Percentiles rank a stretch among this genome's conserved stretches.
Conservation (phyloP, 2,329 filamentous ascomycete species). For the Sordariomycetes sp. region DNA sequence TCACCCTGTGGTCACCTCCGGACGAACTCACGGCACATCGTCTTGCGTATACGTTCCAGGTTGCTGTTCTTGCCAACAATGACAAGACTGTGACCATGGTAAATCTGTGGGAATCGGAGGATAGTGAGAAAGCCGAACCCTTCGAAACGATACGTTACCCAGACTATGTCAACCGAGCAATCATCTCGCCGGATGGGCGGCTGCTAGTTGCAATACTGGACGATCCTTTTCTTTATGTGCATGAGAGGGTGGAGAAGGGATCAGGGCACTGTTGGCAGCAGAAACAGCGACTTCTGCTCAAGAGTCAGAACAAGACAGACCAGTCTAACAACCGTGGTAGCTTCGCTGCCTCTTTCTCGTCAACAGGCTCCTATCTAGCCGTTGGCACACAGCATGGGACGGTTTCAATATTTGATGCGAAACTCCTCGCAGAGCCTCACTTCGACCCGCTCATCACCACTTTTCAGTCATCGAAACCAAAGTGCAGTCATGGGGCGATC, state of each 20-base stretch:
- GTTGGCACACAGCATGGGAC: slow-evolving; percentile 74
- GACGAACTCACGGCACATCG: slow-evolving; percentile 10
- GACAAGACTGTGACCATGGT: slow-evolving; percentile 85
- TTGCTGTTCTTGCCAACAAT: slow-evolving; percentile 82
- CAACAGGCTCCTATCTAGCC: slow-evolving; percentile 61
- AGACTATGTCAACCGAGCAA: slow-evolving; percentile 84
- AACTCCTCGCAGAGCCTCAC: slow-evolving; percentile 30
- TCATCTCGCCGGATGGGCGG: slow-evolving; percentile 83
- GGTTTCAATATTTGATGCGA: slow-evolving; percentile 64
- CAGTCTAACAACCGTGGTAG: slow-evolving; percentile 52
- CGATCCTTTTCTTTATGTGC: slow-evolving; percentile 78
- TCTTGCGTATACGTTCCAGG: slow-evolving; percentile 36
- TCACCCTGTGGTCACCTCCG: slow-evolving; percentile 53
- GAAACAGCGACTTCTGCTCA: slow-evolving; percentile 43
- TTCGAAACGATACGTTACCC: slow-evolving; percentile 66
- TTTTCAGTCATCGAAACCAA: slow-evolving; percentile 69
- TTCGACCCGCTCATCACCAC: slow-evolving; percentile 59
- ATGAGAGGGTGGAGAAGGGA: slow-evolving; percentile 36
- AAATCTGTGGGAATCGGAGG: slow-evolving; percentile 53
- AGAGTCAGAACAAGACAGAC: slow-evolving; percentile 47
- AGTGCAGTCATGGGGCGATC: slow-evolving; percentile 66
- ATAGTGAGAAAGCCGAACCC: slow-evolving; percentile 37
- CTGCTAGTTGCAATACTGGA: slow-evolving; percentile 80
- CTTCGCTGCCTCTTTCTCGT: slow-evolving; percentile 71
- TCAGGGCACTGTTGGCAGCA: slow-evolving; percentile 38